phyloP scores from a whole-genome alignment of 1,139 yeast genomes.

The Sugiyamaella neomexicana region DNA sequence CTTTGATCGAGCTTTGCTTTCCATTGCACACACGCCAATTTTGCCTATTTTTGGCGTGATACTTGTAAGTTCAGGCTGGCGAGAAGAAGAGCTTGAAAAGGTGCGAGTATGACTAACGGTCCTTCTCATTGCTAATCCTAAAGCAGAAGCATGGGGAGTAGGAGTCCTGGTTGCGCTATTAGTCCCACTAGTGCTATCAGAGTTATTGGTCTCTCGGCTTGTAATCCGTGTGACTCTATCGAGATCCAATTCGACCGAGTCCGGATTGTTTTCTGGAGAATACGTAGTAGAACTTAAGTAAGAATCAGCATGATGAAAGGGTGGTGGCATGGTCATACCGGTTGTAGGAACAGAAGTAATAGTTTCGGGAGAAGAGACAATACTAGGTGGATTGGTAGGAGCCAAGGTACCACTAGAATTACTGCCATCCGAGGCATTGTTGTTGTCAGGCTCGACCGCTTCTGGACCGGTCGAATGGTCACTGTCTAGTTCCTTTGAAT shows the following conservation, averaged over 20 bases:
- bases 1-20: slow-evolving; percentile 90
- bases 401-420: background rate
- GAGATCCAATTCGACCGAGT: slow-evolving; percentile 19
- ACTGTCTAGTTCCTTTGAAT: background rate
- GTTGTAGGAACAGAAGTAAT: background rate
- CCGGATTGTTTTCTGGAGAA: slow-evolving; percentile 16
- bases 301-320: slow-evolving; percentile 14
- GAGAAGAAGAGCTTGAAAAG: slow-evolving; percentile 21
- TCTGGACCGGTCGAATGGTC: background rate
- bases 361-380: background rate
- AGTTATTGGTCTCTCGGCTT: slow-evolving; percentile 18
- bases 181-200: slow-evolving; percentile 13
- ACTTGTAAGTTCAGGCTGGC: slow-evolving; percentile 16
- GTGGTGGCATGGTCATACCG: background rate
- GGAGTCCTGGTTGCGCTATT: slow-evolving; percentile 9
- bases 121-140: slow-evolving; percentile 15
- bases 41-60: slow-evolving; percentile 71
- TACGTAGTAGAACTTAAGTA: slow-evolving; percentile 16
- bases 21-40: slow-evolving; percentile 99
- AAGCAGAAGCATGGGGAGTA: slow-evolving; percentile 8
- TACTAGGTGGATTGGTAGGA: background rate
- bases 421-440: background rate
- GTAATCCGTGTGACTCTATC: slow-evolving; percentile 21
- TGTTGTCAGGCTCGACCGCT: background rate
- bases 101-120: slow-evolving; percentile 19